A percentile compares a stretch with the other conserved stretches of the same genome.
These are phyloP conservation scores for Suillus clintonianus DNA, from an alignment of 768 basidiomycete genomes.

Conservation along the genomic window DNA sequence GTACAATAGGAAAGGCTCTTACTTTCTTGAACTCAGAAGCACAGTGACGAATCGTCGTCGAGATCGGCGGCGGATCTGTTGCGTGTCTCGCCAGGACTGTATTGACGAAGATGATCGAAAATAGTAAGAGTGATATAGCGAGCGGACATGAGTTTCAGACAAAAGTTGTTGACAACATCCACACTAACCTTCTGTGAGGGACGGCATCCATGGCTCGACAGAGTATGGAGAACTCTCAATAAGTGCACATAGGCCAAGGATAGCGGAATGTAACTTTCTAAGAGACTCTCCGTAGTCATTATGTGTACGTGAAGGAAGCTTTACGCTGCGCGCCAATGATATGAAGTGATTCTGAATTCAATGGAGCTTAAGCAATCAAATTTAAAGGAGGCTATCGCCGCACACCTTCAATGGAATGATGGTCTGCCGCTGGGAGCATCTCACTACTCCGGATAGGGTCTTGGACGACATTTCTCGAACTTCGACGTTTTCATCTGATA, in stretches of 20 bases:
- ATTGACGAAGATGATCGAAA: conserved; percentile 6
- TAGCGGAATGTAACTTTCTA: conserved; percentile 81
- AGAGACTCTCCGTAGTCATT: conserved; percentile 72
- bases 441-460: conserved; percentile 81
- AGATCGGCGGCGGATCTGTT: conserved; percentile 87
- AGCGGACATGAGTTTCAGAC: not conserved
- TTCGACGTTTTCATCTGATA: conserved; percentile 89
- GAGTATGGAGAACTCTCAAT: conserved; percentile 96
- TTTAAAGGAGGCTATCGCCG: conserved; percentile 2
- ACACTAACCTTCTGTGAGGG: conserved; percentile 69
- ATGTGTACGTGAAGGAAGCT: conserved; percentile 69
- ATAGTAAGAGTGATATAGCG: not conserved
- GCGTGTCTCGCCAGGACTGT: conserved; percentile 76
- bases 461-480: conserved; percentile 90
- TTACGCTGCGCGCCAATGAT: conserved; percentile 56
- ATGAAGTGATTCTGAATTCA: conserved; percentile 75
- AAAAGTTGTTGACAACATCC: not conserved
- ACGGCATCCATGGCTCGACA: conserved; percentile 90
- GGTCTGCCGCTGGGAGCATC: conserved; percentile 88
- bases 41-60: conserved; percentile 84
- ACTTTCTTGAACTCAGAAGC: conserved; percentile 87
- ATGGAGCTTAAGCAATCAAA: conserved; percentile 4
- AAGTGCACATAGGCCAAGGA: conserved; percentile 91
- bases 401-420: conserved; percentile 81
- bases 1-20: conserved; percentile 21